Evolutionary conservation across 306 rosid genomes (phyloP).

Genomic region (Glycyrrhiza uralensis): DNA sequence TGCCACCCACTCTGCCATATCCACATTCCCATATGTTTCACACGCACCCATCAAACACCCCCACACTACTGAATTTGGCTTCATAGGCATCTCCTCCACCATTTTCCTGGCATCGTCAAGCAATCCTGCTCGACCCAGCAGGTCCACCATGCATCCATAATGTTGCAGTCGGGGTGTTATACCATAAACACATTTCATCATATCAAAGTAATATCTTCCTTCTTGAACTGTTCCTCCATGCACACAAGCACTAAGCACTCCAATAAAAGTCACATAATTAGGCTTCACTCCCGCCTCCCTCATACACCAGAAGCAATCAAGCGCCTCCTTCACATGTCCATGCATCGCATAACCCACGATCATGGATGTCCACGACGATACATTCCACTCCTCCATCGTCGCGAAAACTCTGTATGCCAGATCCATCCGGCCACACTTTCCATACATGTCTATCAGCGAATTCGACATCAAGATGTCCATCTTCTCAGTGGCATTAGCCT

Average conservation of each 20-base stretch:
- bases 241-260: slow-evolving; percentile 74
- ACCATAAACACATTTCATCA: slow-evolving; percentile 59
- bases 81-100: slow-evolving; percentile 81
- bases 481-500: slow-evolving; percentile 35
- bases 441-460: slow-evolving; percentile 80
- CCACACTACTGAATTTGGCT: slow-evolving; percentile 66
- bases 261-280: slow-evolving; percentile 66
- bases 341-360: slow-evolving; percentile 80
- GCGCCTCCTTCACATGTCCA: slow-evolving; percentile 67
- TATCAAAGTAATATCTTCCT: slow-evolving; percentile 58
- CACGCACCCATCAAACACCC: slow-evolving; percentile 83
- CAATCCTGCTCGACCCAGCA: slow-evolving; percentile 72
- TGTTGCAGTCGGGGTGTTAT: slow-evolving; percentile 58
- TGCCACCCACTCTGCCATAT: slow-evolving; percentile 80
- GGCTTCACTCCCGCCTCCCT: slow-evolving; percentile 60
- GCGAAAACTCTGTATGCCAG: slow-evolving; percentile 58
- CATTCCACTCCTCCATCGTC: slow-evolving; percentile 45
- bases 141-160: slow-evolving; percentile 84
- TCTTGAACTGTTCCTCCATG: slow-evolving; percentile 67
- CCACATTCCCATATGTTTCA: slow-evolving; percentile 72
- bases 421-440: slow-evolving; percentile 82
- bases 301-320: slow-evolving; percentile 57
- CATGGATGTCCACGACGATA: slow-evolving; percentile 81
- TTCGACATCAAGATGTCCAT: slow-evolving; percentile 47
- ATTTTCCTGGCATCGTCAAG: slow-evolving; percentile 56